These are phyloP conservation scores for Leccinum insigne DNA, from an alignment of 1,284 basidiomycete species.

Conservation along the genomic window DNA sequence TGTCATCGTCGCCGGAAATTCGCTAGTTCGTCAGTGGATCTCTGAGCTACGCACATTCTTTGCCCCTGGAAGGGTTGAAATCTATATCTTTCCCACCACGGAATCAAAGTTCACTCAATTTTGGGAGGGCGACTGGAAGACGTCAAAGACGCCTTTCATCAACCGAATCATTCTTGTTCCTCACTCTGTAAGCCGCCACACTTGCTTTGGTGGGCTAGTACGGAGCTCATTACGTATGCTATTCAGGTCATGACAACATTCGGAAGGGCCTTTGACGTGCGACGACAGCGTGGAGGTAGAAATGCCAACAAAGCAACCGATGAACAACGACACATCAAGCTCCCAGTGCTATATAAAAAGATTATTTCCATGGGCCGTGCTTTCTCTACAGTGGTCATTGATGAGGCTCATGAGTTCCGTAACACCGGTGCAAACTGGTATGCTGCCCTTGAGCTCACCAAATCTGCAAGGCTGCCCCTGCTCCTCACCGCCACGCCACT, in stretches of 20 bases:
- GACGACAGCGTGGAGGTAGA: background rate
- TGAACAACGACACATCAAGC: slow-evolving; percentile 11
- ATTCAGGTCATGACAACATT: slow-evolving; percentile 8
- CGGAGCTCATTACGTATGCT: background rate
- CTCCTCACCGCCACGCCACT: slow-evolving; percentile 6
- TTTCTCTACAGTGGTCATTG: slow-evolving; percentile 5
- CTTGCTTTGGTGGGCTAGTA: background rate
- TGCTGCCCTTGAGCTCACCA: slow-evolving; percentile 1
- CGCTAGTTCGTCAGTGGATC: slow-evolving; percentile 8
- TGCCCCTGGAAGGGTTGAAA: slow-evolving; percentile 8
- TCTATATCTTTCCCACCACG: slow-evolving; percentile 7
- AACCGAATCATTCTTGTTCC: slow-evolving; percentile 12
- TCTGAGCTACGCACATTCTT: slow-evolving; percentile 8
- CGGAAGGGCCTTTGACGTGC: too few species aligned
- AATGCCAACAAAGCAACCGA: slow-evolving; percentile 11
- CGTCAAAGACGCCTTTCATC: slow-evolving; percentile 7
- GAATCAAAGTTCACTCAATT: slow-evolving; percentile 10
- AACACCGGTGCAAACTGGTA: slow-evolving; percentile 7
- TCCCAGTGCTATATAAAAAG: slow-evolving; percentile 7
- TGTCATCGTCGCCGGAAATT: slow-evolving; percentile 9
- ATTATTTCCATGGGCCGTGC: background rate
- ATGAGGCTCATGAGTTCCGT: slow-evolving; percentile 11
- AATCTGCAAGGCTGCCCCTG: background rate
- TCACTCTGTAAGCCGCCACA: slow-evolving; percentile 8
- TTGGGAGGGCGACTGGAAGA: slow-evolving; percentile 9